A percentile compares a stretch with the other conserved stretches of the same genome.
These are phyloP conservation scores for Angomonas ambiguus DNA, from an alignment of 208 protist genomes.

Conservation along the genomic window DNA sequence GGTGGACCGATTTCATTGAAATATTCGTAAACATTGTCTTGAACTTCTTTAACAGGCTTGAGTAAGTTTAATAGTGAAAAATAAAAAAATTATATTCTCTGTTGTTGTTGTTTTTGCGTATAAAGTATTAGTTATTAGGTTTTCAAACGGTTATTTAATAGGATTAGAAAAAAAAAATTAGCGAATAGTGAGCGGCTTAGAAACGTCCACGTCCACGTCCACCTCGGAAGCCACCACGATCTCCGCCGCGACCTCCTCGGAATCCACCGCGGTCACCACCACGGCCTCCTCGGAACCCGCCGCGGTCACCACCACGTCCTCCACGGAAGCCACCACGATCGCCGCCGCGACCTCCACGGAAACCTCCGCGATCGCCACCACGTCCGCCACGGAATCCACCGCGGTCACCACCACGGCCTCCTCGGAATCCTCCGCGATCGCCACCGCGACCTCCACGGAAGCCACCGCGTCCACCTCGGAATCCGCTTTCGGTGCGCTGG, in stretches of 20 bases:
- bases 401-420: conserved; percentile 32
- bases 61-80: conserved; percentile 11
- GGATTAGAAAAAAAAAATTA: conserved; percentile 1
- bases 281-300: conserved; percentile 44
- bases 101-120: neutral
- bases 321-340: conserved; percentile 53
- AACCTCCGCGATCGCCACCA: conserved; percentile 40
- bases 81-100: neutral
- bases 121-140: conserved; percentile 8
- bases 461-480: conserved; percentile 37
- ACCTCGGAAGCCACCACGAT: conserved; percentile 7
- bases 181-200: neutral
- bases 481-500: conserved; percentile 61
- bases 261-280: conserved; percentile 60
- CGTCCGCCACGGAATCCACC: conserved; percentile 39
- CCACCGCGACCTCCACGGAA: conserved; percentile 35
- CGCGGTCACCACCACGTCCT: conserved; percentile 36
- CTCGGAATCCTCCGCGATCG: conserved; percentile 26
- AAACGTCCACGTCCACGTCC: conserved; percentile 13
- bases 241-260: conserved; percentile 39
- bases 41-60: no score
- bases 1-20: neutral
- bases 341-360: conserved; percentile 53
- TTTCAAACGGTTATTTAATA: conserved; percentile 3
- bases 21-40: neutral